These are phyloP conservation scores for Helminthosporium solani DNA, from an alignment of 2,329 filamentous ascomycete genomes.

Conservation along the genomic window DNA sequence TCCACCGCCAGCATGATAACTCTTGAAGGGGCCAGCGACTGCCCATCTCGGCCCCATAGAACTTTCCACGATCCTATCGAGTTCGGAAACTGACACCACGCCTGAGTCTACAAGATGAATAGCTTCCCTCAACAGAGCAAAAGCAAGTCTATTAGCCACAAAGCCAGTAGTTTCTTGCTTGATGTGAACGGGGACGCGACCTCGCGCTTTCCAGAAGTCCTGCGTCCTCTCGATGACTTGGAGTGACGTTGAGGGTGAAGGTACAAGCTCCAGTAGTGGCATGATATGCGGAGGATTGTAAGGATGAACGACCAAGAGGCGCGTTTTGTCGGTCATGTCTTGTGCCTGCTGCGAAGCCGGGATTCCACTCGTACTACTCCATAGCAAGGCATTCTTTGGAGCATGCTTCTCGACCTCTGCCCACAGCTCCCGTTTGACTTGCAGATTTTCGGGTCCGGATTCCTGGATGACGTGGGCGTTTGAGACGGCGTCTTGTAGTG, in stretches of 20 bases:
- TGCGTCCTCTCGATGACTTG: slow-evolving; percentile 45
- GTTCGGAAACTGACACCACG: slow-evolving; percentile 54
- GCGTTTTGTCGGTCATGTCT: slow-evolving; percentile 45
- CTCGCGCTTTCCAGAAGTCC: slow-evolving; percentile 48
- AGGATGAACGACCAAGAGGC: slow-evolving; percentile 59
- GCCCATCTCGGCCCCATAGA: slow-evolving; percentile 58
- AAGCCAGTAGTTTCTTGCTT: slow-evolving; percentile 57
- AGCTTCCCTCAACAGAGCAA: slow-evolving; percentile 58
- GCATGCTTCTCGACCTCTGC: slow-evolving; percentile 51
- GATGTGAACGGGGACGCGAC: slow-evolving; percentile 52
- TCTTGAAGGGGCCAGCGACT: slow-evolving; percentile 58
- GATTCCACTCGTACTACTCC: slow-evolving; percentile 61
- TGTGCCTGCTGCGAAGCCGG: slow-evolving; percentile 52
- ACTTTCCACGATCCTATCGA: slow-evolving; percentile 55
- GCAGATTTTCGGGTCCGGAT: slow-evolving; percentile 56
- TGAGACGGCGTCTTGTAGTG: slow-evolving; percentile 47
- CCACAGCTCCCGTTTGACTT: slow-evolving; percentile 57
- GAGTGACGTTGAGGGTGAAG: slow-evolving; percentile 46
- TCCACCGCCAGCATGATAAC: slow-evolving; percentile 61
- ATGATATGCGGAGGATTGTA: slow-evolving; percentile 65
- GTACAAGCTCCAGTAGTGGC: slow-evolving; percentile 61
- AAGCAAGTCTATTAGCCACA: slow-evolving; percentile 59
- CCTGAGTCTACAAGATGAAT: slow-evolving; percentile 55
- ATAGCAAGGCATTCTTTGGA: slow-evolving; percentile 50
- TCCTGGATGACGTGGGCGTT: slow-evolving; percentile 58